phyloP scores from a whole-genome alignment of 202 grass and related monocot genomes.

The Musa balbisiana region DNA sequence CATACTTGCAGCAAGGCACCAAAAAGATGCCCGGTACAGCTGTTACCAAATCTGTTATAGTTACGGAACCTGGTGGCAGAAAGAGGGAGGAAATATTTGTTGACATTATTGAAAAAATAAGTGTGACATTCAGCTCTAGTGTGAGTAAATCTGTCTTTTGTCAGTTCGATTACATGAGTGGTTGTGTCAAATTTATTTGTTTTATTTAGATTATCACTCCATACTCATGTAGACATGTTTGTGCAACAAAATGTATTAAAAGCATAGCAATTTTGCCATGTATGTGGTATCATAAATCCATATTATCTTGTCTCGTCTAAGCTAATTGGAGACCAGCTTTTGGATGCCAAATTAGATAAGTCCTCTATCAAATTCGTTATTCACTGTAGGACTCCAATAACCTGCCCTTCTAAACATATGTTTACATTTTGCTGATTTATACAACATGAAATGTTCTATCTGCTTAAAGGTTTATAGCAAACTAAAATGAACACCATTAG shows the following conservation, averaged over 20 bases:
- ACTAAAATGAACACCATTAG: too few species aligned
- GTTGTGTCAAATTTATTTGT: background rate
- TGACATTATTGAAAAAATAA: slow-evolving; percentile 99
- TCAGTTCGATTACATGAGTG: background rate
- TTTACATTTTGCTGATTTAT: background rate
- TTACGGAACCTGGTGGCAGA: slow-evolving; percentile 76
- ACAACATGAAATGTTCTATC: background rate
- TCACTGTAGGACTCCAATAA: background rate
- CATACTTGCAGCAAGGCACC: slow-evolving; percentile 76
- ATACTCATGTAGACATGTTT: background rate
- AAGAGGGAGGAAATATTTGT: slow-evolving; percentile 99
- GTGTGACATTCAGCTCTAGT: slow-evolving; percentile 97
- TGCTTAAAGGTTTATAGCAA: too few species aligned
- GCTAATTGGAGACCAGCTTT: too few species aligned
- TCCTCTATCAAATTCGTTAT: background rate
- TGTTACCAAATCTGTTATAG: slow-evolving; percentile 98
- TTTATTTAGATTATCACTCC: background rate
- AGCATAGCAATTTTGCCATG: too few species aligned
- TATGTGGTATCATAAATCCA: background rate
- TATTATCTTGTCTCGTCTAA: background rate
- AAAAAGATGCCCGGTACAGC: slow-evolving; percentile 97
- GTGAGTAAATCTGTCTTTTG: slow-evolving; percentile 37
- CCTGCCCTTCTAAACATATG: background rate
- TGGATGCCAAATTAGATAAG: too few species aligned
- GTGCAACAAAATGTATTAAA: too few species aligned